Evolutionary conservation across 148 eudicot genomes (phyloP), one percentile per base, ranked within the genome.

Genomic region (Diospyros kaki): DNA sequence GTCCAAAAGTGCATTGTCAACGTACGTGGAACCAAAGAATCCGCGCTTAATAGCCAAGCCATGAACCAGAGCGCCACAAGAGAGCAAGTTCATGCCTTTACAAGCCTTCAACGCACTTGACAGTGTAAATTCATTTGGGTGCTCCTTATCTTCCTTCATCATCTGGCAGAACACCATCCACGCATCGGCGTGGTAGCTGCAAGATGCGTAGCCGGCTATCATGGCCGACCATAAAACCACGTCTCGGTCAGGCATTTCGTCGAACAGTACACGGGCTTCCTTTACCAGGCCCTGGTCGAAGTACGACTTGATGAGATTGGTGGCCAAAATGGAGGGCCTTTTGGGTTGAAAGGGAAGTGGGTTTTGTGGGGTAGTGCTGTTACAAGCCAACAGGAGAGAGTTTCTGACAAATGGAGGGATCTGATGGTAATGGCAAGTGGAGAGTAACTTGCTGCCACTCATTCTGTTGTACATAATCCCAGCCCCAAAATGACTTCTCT

Each of bases 161-260:
- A 94, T 94, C 60, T 85, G 86, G 58, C 48, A 45, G 72, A 92
- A 94, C 80, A 79, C 61, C 40, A 52, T 46, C 96, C 92, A 94
- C 7, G 97, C 92, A 18, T 72, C 41, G 0, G 40, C 64, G 51
- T 89, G 71, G n/a, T 74, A 46, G 41, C 84, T 79, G 77, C 93
- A 86, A 4, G 87, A 85, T 2, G 92, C 73, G 68, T 90, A 92
- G 13, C 96, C 98, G 52, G 87, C 74, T 45, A 94, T 90, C 97
- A 94, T 87, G 80, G 93, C 83, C 1, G 98, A 89, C 98, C 98
- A 94, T 2, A 89, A 79, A 67, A 94, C 93, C 58, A 90, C 91
- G 64, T 94, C 98, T 89, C 91, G 79, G 5, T 89, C 87, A 68
- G 92, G 93, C 97, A 94, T 92, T 90, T 92, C 89, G 46, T 94